These are phyloP conservation scores for Auricularia cornea DNA, from an alignment of 768 basidiomycete species.

Conservation along the genomic window DNA sequence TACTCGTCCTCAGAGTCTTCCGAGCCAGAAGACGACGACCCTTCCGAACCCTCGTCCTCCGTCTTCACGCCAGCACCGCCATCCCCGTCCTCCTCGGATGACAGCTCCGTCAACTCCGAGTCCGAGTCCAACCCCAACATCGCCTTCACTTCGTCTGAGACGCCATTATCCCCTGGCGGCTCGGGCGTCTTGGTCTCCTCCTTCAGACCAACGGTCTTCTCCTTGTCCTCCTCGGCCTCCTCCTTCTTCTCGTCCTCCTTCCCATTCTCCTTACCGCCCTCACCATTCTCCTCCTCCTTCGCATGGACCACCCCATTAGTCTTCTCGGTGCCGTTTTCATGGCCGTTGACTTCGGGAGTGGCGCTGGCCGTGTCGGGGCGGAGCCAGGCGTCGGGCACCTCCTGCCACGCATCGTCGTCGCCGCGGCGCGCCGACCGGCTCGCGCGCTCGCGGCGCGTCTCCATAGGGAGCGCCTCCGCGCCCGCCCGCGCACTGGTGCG, in stretches of 20 bases:
- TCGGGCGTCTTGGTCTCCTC: conserved; percentile 14
- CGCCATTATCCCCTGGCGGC: neutral
- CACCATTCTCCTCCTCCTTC: too few relatives aligned
- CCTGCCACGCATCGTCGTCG: conserved; percentile 64
- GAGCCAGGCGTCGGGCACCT: conserved; percentile 71
- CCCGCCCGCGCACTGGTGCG: conserved; percentile 30
- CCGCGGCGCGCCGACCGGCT: conserved; percentile 16
- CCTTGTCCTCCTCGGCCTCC: conserved; percentile 12
- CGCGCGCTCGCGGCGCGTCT: neutral
- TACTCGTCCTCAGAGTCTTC: conserved; percentile 12
- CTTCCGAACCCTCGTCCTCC: conserved; percentile 11
- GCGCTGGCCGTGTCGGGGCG: conserved; percentile 8
- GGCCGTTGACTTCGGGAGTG: neutral
- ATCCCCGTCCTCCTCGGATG: conserved; percentile 36
- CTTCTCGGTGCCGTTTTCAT: neutral
- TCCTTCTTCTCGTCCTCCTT: conserved; percentile 12
- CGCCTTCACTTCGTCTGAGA: neutral
- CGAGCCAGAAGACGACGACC: neutral
- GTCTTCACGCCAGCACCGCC: conserved; percentile 15
- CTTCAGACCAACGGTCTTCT: conserved; percentile 11
- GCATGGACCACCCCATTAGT: too few relatives aligned
- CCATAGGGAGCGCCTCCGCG: conserved; percentile 4
- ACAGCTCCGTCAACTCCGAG: conserved; percentile 1
- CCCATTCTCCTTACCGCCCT: conserved; percentile 2
- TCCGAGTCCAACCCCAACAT: neutral